A percentile compares a stretch with the other conserved stretches of the same genome.
Conservation (phyloP, 192 early-diverging fungal species). For the Dispira simplex region DNA sequence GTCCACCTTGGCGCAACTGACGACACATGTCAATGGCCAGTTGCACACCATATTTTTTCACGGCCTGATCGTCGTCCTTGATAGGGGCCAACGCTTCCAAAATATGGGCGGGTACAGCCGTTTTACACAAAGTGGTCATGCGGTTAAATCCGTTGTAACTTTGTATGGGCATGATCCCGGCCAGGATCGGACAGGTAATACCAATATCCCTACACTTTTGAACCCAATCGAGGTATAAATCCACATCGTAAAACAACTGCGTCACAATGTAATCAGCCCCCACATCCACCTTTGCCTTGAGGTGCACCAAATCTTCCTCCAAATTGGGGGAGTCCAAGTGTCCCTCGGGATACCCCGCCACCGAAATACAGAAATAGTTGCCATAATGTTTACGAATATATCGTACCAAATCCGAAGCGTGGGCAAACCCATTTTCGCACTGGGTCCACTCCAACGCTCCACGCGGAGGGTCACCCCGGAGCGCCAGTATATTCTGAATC, state of each 20-base stretch:
- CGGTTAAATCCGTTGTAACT: conserved; percentile 83
- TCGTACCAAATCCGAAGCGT: conserved; percentile 78
- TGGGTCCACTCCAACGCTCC: conserved; percentile 67
- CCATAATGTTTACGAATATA: conserved; percentile 85
- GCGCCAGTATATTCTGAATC: conserved; percentile 92
- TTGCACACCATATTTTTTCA: conserved; percentile 84
- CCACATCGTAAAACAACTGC: conserved; percentile 90
- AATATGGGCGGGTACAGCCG: conserved; percentile 73
- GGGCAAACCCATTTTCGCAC: conserved; percentile 71
- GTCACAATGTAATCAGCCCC: conserved; percentile 90
- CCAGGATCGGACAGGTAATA: conserved; percentile 71
- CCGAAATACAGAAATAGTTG: conserved; percentile 91
- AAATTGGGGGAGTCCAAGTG: conserved; percentile 59
- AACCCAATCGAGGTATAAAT: conserved; percentile 72
- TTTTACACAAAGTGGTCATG: conserved; percentile 78
- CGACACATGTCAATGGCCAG: conserved; percentile 77
- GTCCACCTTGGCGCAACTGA: conserved; percentile 48
- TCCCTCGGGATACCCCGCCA: conserved; percentile 95
- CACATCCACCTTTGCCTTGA: conserved; percentile 82
- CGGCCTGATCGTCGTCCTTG: conserved; percentile 96
- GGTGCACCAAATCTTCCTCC: conserved; percentile 60
- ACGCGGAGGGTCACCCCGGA: conserved; percentile 88
- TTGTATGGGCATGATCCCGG: conserved; percentile 96
- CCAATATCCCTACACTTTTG: conserved; percentile 57
- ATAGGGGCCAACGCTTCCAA: conserved; percentile 80